These are phyloP conservation scores for Primulina tabacum DNA, from an alignment of 257 asterid genomes.

Conservation along the genomic window DNA sequence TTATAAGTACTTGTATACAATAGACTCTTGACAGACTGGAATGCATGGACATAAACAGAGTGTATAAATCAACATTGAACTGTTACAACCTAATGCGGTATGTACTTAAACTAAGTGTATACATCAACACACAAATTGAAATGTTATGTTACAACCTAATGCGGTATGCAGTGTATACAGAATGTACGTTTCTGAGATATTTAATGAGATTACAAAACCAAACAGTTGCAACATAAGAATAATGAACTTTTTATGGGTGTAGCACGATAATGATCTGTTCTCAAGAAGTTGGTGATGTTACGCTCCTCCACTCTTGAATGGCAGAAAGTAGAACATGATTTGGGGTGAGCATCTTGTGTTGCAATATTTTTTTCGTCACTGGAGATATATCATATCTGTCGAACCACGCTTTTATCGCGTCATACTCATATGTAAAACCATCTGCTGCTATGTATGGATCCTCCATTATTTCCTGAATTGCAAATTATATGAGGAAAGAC, in stretches of 20 bases:
- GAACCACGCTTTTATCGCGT: constrained; percentile 71
- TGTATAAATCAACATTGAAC: background rate
- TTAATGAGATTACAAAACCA: background rate
- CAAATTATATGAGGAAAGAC: background rate
- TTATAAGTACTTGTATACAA: background rate
- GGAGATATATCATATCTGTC: constrained; percentile 60
- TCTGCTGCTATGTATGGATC: constrained; percentile 85
- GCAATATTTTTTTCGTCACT: constrained; percentile 54
- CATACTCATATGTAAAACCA: constrained; percentile 79
- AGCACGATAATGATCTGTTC: background rate
- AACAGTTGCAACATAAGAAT: background rate
- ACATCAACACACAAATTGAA: background rate
- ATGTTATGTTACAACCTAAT: background rate
- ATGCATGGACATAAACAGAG: background rate
- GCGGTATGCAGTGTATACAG: constrained; percentile 10
- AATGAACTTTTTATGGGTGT: background rate
- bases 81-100: constrained; percentile 10
- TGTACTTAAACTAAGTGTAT: background rate
- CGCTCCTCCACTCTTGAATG: constrained; percentile 62
- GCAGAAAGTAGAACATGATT: constrained; percentile 62
- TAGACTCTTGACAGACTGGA: background rate
- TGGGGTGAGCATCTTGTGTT: constrained; percentile 57
- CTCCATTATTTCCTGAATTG: constrained; percentile 77
- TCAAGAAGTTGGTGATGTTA: constrained; percentile 11
- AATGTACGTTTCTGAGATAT: background rate